phyloP scores from a whole-genome alignment of 495 filamentous ascomycete genomes.

The Penicillium alfredii region DNA sequence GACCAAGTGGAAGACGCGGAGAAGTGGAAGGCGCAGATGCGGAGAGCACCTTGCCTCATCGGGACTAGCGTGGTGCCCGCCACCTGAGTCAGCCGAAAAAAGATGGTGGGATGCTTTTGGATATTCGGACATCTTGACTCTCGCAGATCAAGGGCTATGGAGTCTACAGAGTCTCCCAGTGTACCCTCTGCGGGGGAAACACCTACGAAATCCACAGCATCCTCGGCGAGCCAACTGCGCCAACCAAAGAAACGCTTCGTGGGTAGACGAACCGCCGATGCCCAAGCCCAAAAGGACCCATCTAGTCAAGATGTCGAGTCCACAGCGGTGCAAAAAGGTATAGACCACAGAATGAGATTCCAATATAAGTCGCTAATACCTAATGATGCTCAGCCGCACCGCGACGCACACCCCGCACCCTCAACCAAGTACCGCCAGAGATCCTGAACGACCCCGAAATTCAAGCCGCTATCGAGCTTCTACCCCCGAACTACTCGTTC shows the following conservation, averaged over 20 bases:
- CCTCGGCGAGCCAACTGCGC: constrained; percentile 19
- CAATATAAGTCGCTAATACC: too few species aligned
- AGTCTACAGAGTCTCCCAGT: neutral
- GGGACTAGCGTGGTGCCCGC: constrained; percentile 14
- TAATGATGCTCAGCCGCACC: constrained; percentile 57
- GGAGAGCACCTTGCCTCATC: constrained; percentile 20
- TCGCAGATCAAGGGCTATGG: constrained; percentile 2
- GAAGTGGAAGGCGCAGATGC: constrained; percentile 10
- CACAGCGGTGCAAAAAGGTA: constrained; percentile 46
- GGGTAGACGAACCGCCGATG: constrained; percentile 58
- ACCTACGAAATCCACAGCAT: constrained; percentile 9
- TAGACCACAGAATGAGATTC: too few species aligned
- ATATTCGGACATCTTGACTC: neutral
- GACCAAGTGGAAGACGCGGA: constrained; percentile 3
- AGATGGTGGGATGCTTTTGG: constrained; percentile 2
- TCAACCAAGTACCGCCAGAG: constrained; percentile 84
- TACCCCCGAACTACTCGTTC: constrained; percentile 93
- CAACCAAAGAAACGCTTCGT: constrained; percentile 76
- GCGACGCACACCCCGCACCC: constrained; percentile 61
- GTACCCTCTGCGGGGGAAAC: constrained; percentile 3
- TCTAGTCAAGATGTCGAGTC: constrained; percentile 53
- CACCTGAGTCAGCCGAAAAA: constrained; percentile 11
- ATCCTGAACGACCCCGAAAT: constrained; percentile 86
- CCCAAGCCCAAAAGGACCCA: constrained; percentile 40
- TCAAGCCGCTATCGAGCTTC: constrained; percentile 76